Evolutionary conservation across 805 yeast genomes (phyloP), one percentile per base, ranked within the genome.

Genomic region (Ogataea wickerhamii): DNA sequence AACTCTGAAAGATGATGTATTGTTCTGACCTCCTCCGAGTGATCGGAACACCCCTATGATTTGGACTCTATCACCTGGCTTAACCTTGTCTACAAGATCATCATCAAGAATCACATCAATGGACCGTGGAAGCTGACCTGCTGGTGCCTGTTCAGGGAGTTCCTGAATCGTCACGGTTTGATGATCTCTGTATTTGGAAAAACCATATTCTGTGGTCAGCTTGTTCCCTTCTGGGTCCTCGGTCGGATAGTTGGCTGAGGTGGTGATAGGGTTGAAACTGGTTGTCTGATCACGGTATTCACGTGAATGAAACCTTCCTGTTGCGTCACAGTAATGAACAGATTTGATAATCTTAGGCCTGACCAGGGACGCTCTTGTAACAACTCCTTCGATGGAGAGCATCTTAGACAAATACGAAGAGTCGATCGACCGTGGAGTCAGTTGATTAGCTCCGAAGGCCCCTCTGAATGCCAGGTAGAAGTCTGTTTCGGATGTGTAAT

Each of bases 71-170:
- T 93, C 98, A 53, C 98, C 98, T 0, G 98, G 98, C 60, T 93
- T 93, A 32, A 86, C 83, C 39, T 65, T 68, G 59, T 93, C 98
- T 2, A 93, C 98, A 47, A 93, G 71, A 58, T 93, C 98, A 55
- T 89, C 97, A 60, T 91, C 96, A 53, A 93, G 66, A n/a, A 91
- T 77, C 18, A 91, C 83, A 56, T 93, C 98, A 24, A 93, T 74
- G 2, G 95, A 81, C 53, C 98, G 73, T 24, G 98, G 98, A 46
- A 93, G 71, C 65, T 91, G 98, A 40, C 98, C 98, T 0, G 98
- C 95, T 12, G 98, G 98, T 1, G 98, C 96, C 46, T 82, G 73
- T 66, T 93, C 98, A 1, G 98, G 98, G 87, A 93, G 86, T 66
- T 93, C 98, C 62, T 93, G 98, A 25, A 93, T 82, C 0, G 96